These are phyloP conservation scores for Aspergillus udagawae DNA, from an alignment of 2,329 filamentous ascomycete genomes.

Conservation along the genomic window DNA sequence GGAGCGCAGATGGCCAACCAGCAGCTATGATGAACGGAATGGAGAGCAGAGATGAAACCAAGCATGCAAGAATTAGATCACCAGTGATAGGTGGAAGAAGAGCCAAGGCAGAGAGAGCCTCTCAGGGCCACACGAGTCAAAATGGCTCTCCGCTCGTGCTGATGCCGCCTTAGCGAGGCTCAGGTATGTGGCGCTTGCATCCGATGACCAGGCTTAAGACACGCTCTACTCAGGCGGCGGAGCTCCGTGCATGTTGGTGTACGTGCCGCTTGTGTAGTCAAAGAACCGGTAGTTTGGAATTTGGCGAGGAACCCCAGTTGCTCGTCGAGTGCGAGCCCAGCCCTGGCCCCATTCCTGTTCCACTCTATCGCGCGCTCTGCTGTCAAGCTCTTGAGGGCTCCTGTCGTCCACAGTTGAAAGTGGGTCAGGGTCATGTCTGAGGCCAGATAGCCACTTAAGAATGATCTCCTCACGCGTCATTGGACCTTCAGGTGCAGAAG, in stretches of 20 bases:
- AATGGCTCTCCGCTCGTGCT: not conserved
- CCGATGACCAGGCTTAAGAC: not conserved
- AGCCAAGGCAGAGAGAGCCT: not conserved
- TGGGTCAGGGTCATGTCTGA: not conserved
- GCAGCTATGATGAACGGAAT: not conserved
- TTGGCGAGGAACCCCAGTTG: too few species aligned
- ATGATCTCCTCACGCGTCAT: not conserved
- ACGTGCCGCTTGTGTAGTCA: not conserved
- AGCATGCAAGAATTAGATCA: not conserved
- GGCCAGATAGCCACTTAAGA: not conserved
- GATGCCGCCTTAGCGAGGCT: not conserved
- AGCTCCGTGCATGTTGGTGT: not conserved
- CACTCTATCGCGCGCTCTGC: not conserved
- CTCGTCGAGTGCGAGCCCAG: too few species aligned
- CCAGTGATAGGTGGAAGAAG: not conserved
- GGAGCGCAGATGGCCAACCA: not conserved
- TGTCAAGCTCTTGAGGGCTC: not conserved
- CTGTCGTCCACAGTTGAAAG: not conserved
- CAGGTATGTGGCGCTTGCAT: not conserved
- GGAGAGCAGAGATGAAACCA: not conserved
- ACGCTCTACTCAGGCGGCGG: not conserved
- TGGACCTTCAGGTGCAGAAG: not conserved
- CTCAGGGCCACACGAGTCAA: not conserved
- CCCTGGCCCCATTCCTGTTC: too few species aligned
- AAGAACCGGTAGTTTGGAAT: too few species aligned